phyloP scores from a whole-genome alignment of 2,329 filamentous ascomycete genomes.

The Cytospora piceae region DNA sequence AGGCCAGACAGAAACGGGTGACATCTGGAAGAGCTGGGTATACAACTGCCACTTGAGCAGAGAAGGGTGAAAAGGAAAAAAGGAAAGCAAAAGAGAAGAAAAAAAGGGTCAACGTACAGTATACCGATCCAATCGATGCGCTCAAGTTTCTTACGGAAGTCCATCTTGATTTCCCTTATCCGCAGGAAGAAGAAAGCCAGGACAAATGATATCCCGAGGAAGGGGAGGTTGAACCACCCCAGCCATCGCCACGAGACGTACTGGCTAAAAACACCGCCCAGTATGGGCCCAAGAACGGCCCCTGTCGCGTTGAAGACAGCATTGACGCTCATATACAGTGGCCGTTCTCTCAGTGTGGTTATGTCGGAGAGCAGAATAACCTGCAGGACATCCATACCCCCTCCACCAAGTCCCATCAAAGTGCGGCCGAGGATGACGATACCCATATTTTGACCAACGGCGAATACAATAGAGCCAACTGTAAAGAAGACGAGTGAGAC shows the following conservation, averaged over 20 bases:
- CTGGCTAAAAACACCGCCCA: constrained; percentile 37
- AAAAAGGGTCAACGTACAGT: too few relatives aligned
- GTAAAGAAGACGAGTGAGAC: constrained; percentile 41
- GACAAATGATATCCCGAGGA: constrained; percentile 32
- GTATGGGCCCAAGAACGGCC: constrained; percentile 36
- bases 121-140: constrained; percentile 41
- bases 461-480: constrained; percentile 40
- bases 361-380: constrained; percentile 41
- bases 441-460: constrained; percentile 34
- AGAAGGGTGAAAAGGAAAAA: too few relatives aligned
- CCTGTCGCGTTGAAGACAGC: constrained; percentile 36
- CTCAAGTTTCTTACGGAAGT: constrained; percentile 25
- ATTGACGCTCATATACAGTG: constrained; percentile 36
- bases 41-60: too few relatives aligned
- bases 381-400: constrained; percentile 38
- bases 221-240: constrained; percentile 39
- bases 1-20: too few relatives aligned
- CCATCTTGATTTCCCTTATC: constrained; percentile 25
- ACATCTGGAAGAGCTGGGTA: too few relatives aligned
- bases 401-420: constrained; percentile 38
- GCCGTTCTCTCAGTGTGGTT: constrained; percentile 38
- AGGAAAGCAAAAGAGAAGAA: too few relatives aligned
- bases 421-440: constrained; percentile 35
- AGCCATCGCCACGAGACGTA: constrained; percentile 37
- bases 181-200: constrained; percentile 33